A percentile compares a stretch with the other conserved stretches of the same genome.
Evolutionary conservation across 352 stramenopile species (phyloP).

Genomic region (Plasmopara viticola): DNA sequence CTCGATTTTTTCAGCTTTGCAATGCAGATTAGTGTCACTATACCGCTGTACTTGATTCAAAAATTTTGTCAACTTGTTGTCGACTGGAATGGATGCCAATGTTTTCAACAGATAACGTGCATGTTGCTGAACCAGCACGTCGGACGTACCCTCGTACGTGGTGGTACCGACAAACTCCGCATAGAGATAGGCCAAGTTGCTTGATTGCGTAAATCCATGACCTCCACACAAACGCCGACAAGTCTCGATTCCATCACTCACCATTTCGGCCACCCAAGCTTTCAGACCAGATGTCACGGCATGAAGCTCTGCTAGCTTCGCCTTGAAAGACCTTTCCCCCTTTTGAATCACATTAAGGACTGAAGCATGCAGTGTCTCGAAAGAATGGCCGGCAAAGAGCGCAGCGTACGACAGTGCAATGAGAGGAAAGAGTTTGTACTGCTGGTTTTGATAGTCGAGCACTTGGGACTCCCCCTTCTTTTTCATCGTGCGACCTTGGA

Average conservation of each 20-base stretch:
- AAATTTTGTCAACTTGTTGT: slow-evolving; percentile 22
- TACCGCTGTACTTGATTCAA: slow-evolving; percentile 28
- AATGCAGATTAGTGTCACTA: slow-evolving; percentile 27
- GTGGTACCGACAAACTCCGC: slow-evolving; percentile 35
- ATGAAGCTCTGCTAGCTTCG: slow-evolving; percentile 45
- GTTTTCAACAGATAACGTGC: slow-evolving; percentile 53
- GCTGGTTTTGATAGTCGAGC: slow-evolving; percentile 56
- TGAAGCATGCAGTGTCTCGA: slow-evolving; percentile 30
- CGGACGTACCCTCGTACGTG: slow-evolving; percentile 66
- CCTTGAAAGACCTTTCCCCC: slow-evolving; percentile 25
- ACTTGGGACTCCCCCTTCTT: slow-evolving; percentile 49
- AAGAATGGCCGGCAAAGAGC: slow-evolving; percentile 23
- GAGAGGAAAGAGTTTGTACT: slow-evolving; percentile 37
- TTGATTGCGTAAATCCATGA: slow-evolving; percentile 33
- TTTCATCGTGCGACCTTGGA: slow-evolving; percentile 36
- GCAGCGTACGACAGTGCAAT: slow-evolving; percentile 29
- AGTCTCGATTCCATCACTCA: slow-evolving; percentile 39
- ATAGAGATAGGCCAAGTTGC: slow-evolving; percentile 28
- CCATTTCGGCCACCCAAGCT: slow-evolving; percentile 36
- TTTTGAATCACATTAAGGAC: slow-evolving; percentile 31
- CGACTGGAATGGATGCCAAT: slow-evolving; percentile 9
- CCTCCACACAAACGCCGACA: slow-evolving; percentile 41
- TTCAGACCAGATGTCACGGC: slow-evolving; percentile 51
- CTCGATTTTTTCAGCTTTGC: slow-evolving; percentile 18
- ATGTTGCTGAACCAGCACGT: slow-evolving; percentile 68